Evolutionary conservation across 2,329 filamentous ascomycete genomes (phyloP), one percentile per base, ranked within the genome.

Genomic region (Scedosporium dehoogii): DNA sequence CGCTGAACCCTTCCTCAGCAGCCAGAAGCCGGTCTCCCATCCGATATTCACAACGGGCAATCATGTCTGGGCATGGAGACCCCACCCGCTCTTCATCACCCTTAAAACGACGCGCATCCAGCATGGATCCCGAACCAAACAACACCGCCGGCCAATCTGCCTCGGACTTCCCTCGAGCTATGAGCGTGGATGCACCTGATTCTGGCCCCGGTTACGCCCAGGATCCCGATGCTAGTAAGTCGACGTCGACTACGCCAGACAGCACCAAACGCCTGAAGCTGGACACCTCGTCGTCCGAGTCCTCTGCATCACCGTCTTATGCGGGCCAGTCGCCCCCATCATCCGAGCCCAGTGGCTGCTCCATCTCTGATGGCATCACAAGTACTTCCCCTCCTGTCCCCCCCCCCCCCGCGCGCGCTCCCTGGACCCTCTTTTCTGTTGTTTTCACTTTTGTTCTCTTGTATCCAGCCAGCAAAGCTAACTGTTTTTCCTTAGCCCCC

Each of bases 51-150:
- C 78, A 79, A 67, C 78, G 81, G 65, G 79, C 77, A 67, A 79
- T 86, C 64, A 85, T 86, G 81, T 82, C 82, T 66, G 84, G 81
- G 66, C 81, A 83, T 72, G 76, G 79, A 67, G 82, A 86, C 65
- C 70, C 79, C 63, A 81, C 86, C 55, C 80, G 85, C 67, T 85
- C 85, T 21, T 86, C 85, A 29, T 88, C 85, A 21, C 85, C 85
- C 6, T 73, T 87, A 63, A 88, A 88, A 73, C 79, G 85, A 69
- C 79, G 81, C 65, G 85, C 85, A 42, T 85, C 82, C 64, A 85
- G 81, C 70, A 84, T 85, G 82, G 81, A 85, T 61, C 78, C 77
- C 59, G 81, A 82, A 58, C 69, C 70, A 25, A 72, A 77, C 44
- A 68, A 67, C 42, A 63, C 63, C 29, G 63, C 65, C 29, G 66